Percentiles rank a stretch among this genome's conserved stretches.
Conservation (phyloP, 257 asterid species). For the Solanum virginianum region DNA sequence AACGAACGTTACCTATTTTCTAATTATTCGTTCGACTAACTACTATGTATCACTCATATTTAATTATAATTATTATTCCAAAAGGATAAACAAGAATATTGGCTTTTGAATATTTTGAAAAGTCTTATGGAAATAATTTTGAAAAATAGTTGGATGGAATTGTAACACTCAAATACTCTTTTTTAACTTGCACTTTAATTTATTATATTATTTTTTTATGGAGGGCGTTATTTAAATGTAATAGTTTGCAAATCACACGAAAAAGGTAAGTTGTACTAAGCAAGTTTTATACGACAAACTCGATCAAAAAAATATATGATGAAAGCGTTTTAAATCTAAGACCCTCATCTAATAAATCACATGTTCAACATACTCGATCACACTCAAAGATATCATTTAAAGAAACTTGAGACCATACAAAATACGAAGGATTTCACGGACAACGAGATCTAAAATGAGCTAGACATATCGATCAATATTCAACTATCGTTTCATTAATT, state of each 20-base stretch:
- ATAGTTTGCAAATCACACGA: too few relatives aligned
- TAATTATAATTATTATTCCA: neutral
- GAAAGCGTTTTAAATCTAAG: neutral
- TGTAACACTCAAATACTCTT: neutral
- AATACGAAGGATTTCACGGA: neutral
- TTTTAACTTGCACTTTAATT: neutral
- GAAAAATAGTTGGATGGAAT: neutral
- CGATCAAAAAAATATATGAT: neutral
- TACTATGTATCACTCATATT: neutral
- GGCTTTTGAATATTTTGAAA: neutral
- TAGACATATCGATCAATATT: neutral
- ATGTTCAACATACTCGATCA: neutral
- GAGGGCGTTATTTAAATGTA: neutral
- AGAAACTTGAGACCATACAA: neutral
- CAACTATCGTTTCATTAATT: neutral
- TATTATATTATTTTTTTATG: too few relatives aligned
- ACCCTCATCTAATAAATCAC: neutral
- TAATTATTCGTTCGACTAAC: neutral
- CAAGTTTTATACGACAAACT: neutral
- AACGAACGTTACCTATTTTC: neutral
- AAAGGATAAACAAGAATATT: neutral
- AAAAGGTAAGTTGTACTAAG: too few relatives aligned
- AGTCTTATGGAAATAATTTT: neutral
- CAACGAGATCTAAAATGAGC: neutral
- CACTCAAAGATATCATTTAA: neutral